Evolutionary conservation across 2,329 filamentous ascomycete species (phyloP).

Genomic region (Leptodontidium sp.): DNA sequence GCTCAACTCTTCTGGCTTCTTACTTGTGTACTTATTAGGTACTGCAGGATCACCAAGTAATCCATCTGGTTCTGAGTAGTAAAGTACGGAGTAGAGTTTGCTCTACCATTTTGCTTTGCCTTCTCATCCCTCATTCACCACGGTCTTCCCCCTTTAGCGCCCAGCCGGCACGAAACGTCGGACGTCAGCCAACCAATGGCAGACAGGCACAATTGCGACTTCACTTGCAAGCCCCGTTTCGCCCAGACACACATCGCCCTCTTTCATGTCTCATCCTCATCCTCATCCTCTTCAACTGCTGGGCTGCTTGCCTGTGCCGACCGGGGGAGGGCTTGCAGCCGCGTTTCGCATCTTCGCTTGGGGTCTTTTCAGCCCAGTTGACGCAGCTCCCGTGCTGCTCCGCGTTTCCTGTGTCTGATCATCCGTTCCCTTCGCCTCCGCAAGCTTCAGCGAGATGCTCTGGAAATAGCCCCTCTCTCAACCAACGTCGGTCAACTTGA

Average conservation of each 20-base stretch:
- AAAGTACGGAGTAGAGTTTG: background rate
- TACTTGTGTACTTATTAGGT: too few species aligned
- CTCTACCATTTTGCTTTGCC: background rate
- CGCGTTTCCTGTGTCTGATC: slow-evolving; percentile 29
- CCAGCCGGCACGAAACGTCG: slow-evolving; percentile 9
- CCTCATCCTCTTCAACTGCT: too few species aligned
- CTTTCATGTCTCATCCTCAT: slow-evolving; percentile 19
- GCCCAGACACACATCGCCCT: slow-evolving; percentile 22
- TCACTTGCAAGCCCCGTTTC: slow-evolving; percentile 20
- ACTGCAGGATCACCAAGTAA: too few species aligned
- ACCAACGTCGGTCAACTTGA: background rate
- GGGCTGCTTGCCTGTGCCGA: background rate
- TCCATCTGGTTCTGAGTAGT: too few species aligned
- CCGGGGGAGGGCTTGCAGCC: slow-evolving; percentile 8
- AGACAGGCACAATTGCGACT: background rate
- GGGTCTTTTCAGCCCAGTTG: slow-evolving; percentile 18
- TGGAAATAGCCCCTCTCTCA: slow-evolving; percentile 24
- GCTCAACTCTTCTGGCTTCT: too few species aligned
- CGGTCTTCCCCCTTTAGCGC: background rate
- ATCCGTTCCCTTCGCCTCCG: background rate
- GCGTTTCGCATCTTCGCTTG: slow-evolving; percentile 31
- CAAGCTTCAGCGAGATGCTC: slow-evolving; percentile 12
- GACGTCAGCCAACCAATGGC: background rate
- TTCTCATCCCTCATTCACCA: background rate
- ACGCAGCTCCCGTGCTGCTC: slow-evolving; percentile 23